These are phyloP conservation scores for Angophora floribunda DNA, from an alignment of 345 rosid genomes.

Conservation along the genomic window DNA sequence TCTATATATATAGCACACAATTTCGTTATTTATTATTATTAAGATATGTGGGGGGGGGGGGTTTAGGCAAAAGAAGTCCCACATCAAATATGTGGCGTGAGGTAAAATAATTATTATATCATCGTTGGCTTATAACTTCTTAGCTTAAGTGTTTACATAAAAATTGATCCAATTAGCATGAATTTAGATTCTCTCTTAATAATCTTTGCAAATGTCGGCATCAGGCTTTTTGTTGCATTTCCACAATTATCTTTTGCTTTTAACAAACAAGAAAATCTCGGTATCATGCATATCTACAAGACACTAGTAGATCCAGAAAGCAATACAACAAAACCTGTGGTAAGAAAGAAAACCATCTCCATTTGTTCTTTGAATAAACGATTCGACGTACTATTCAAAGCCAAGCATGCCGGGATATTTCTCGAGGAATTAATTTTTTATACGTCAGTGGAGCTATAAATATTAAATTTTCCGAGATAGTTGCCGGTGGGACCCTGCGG, in stretches of 20 bases:
- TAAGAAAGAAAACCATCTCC: background rate
- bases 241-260: background rate
- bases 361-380: background rate
- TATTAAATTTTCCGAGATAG: background rate
- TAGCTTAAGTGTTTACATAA: background rate
- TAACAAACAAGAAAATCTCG: background rate
- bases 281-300: background rate
- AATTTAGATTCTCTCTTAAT: background rate
- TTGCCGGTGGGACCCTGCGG: background rate
- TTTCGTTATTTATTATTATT: background rate
- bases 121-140: background rate
- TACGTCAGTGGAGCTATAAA: background rate
- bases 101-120: background rate
- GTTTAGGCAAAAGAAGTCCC: background rate
- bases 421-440: background rate
- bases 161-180: background rate
- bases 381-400: background rate
- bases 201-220: background rate
- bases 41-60: background rate
- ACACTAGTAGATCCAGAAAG: background rate
- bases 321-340: background rate
- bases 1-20: background rate
- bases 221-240: background rate
- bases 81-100: background rate
- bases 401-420: background rate